These are phyloP conservation scores for Triticum urartu DNA, from an alignment of 176 grass and related monocot species.

Conservation along the genomic window DNA sequence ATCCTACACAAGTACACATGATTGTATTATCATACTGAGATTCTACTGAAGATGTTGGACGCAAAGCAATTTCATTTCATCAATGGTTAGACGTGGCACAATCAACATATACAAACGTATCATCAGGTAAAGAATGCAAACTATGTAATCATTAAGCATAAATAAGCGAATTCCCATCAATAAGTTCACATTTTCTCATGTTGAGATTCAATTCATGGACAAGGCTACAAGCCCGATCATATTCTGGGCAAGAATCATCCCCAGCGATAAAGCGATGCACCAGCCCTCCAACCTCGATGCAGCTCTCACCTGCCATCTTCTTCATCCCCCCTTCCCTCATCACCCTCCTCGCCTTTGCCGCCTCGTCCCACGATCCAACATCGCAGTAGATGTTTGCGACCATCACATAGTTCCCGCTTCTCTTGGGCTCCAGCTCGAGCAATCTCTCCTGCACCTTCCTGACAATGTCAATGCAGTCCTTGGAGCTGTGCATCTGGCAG, in stretches of 20 bases:
- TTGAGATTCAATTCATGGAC: conserved; percentile 36
- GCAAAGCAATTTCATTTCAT: too few relatives aligned
- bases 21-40: too few relatives aligned
- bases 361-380: conserved; percentile 55
- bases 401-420: conserved; percentile 57
- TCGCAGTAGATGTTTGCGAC: conserved; percentile 47
- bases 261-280: conserved; percentile 30
- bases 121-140: background rate
- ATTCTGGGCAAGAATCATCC: conserved; percentile 46
- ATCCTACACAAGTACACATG: too few relatives aligned
- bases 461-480: conserved; percentile 34
- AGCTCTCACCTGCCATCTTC: conserved; percentile 61
- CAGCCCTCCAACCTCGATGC: conserved; percentile 33
- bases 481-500: conserved; percentile 54
- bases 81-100: background rate
- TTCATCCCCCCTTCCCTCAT: conserved; percentile 62
- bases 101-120: background rate
- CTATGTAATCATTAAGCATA: background rate
- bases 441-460: conserved; percentile 47
- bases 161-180: background rate
- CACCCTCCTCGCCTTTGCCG: conserved; percentile 30
- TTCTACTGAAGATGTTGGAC: too few relatives aligned
- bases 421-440: conserved; percentile 44
- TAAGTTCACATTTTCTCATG: conserved; percentile 37
- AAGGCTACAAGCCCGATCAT: conserved; percentile 13